Evolutionary conservation across 2,329 filamentous ascomycete species (phyloP).

Genomic region (Leptographium lundbergii): DNA sequence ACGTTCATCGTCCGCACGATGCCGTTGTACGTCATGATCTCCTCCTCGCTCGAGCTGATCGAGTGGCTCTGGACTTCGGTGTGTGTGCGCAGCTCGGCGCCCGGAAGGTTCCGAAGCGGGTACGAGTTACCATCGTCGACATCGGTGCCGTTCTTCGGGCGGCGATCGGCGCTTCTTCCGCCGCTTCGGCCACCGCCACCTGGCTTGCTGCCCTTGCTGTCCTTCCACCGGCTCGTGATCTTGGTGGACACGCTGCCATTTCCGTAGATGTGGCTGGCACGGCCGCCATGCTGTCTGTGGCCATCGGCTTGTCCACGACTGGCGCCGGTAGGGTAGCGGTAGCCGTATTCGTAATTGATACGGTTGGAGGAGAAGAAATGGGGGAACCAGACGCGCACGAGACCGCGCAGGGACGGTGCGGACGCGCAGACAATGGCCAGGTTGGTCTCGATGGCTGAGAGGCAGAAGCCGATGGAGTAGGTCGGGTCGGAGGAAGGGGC

Average conservation of each 20-base stretch:
- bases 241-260: conserved; percentile 6
- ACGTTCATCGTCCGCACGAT: conserved; percentile 24
- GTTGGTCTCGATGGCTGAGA: conserved; percentile 26
- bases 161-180: neutral
- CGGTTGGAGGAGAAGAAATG: conserved; percentile 11
- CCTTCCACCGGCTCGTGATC: conserved; percentile 4
- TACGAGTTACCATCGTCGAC: conserved; percentile 1
- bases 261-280: conserved; percentile 4
- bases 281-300: neutral
- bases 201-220: neutral
- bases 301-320: neutral
- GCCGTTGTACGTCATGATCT: conserved; percentile 26
- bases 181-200: neutral
- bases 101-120: conserved; percentile 14
- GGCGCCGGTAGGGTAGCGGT: neutral
- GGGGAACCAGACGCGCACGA: conserved; percentile 12
- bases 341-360: conserved; percentile 4
- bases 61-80: conserved; percentile 21
- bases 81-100: conserved; percentile 13
- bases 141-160: neutral
- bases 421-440: conserved; percentile 29
- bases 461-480: conserved; percentile 22
- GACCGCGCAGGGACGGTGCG: conserved; percentile 23
- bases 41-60: conserved; percentile 23
- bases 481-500: conserved; percentile 15